Evolutionary conservation across 2,329 filamentous ascomycete genomes (phyloP), one percentile per base, ranked within the genome.

Genomic region (Aspergillus piperis): DNA sequence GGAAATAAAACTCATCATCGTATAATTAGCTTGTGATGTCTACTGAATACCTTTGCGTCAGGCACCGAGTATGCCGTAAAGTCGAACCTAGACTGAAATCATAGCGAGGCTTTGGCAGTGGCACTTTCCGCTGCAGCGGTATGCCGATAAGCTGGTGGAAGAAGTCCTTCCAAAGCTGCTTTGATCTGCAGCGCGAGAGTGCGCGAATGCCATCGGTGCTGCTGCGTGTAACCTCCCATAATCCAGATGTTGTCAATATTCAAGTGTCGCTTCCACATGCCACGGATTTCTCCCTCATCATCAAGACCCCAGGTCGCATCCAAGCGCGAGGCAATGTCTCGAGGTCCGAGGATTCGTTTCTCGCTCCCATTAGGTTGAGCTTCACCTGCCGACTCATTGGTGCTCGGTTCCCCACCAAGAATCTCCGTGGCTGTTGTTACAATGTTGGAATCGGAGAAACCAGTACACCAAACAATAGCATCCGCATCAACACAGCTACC

Each of bases 271-370:
- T 78, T 78, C 73, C 75, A 79, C 63, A 80, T 58, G 0, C 78
- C 78, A 1, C 76, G 71, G n/a, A 79, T 61, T 68, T 81, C 78
- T 3, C 78, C 79, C 63, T 82, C 79, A 1, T 47, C 63, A 59
- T 81, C 78, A 1, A 79, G 59, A 0, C 77, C 78, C 75, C 76
- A 80, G 0, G 77, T 78, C 1, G 70, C 68, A 44, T 81, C 79
- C 5, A 80, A 38, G 10, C 72, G 66, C 21, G 76, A 71, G 2
- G 76, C 78, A 11, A 80, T 69, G 13, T 78, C 75, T 8, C 73
- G 60, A 0, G 75, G 70, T 0, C 69, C 69, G 13, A 66, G 54
- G 7, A 64, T 19, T 15, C 57, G n/a, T 4, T 41, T 32, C 15
- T 11, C 8, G 2, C 32, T 30, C 7, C 8, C 42, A 2, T 51